Evolutionary conservation across 2,329 filamentous ascomycete genomes (phyloP).

Genomic region (Colletotrichum spinosum): DNA sequence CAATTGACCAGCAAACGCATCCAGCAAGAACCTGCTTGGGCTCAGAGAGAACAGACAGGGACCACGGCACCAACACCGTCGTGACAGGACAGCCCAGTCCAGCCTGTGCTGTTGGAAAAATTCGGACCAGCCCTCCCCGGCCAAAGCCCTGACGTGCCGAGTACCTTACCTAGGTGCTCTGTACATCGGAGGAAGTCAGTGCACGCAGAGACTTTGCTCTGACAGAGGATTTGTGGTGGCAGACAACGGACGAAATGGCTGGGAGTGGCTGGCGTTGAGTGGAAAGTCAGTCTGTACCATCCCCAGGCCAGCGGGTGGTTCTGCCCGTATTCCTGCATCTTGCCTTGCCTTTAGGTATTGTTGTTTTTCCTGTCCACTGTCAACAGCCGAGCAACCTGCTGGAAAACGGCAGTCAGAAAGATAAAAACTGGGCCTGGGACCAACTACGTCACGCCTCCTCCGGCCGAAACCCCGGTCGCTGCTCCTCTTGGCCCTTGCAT

Average conservation of each 20-base stretch:
- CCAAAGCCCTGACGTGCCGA: neutral
- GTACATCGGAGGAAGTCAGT: constrained; percentile 30
- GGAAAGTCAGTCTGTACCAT: constrained; percentile 3
- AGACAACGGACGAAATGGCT: constrained; percentile 28
- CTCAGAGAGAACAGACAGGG: neutral
- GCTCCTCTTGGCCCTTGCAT: constrained; percentile 36
- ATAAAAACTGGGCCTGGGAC: constrained; percentile 28
- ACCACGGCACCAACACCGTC: neutral
- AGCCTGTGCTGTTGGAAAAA: constrained; percentile 10
- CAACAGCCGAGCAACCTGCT: neutral
- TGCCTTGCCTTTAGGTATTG: neutral
- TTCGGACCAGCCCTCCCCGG: constrained; percentile 6
- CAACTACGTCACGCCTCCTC: constrained; percentile 38
- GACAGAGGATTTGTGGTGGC: constrained; percentile 10
- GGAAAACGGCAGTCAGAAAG: constrained; percentile 21
- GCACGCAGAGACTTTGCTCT: neutral
- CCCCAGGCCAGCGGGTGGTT: constrained; percentile 30
- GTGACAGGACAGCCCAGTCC: neutral
- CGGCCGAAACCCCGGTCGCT: constrained; percentile 29
- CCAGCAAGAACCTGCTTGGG: constrained; percentile 1
- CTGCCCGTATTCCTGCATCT: neutral
- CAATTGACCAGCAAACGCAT: neutral
- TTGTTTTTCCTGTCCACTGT: neutral
- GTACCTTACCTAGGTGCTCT: no score
- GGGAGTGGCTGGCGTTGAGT: constrained; percentile 21